Percentiles rank a stretch among this genome's conserved stretches.
phyloP scores from a whole-genome alignment of 2,329 filamentous ascomycete species.

The Sordariomycetes sp. region DNA sequence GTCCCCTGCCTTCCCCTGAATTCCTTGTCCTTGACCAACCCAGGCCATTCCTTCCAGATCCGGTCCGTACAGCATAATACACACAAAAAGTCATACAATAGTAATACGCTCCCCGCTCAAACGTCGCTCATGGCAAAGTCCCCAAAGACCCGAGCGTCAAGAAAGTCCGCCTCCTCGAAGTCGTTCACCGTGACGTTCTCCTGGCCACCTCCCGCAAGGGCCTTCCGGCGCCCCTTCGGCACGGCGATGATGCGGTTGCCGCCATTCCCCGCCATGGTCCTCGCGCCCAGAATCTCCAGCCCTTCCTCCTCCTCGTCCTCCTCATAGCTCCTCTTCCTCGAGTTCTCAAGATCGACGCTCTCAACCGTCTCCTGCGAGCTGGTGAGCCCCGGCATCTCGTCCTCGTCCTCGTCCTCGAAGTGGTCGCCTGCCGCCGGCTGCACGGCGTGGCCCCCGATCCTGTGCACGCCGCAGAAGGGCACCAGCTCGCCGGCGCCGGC shows the following conservation, averaged over 20 bases:
- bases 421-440: conserved; percentile 33
- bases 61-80: not conserved
- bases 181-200: conserved; percentile 38
- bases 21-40: not conserved
- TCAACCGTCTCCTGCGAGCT: conserved; percentile 45
- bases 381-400: conserved; percentile 33
- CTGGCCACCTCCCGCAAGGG: conserved; percentile 20
- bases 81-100: not conserved
- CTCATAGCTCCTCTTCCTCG: conserved; percentile 36
- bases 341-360: conserved; percentile 17
- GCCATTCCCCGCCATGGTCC: conserved; percentile 22
- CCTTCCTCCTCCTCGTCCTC: conserved; percentile 26
- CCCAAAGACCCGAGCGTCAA: conserved; percentile 26
- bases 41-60: not conserved
- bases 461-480: conserved; percentile 74
- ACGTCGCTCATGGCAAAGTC: conserved; percentile 25
- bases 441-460: conserved; percentile 55
- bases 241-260: conserved; percentile 33
- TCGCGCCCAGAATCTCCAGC: conserved; percentile 23
- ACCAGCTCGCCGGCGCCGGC: conserved; percentile 48
- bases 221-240: conserved; percentile 24
- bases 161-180: conserved; percentile 61
- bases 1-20: not conserved
- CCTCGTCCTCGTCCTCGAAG: conserved; percentile 17
- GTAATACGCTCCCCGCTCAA: not conserved